Conservation (phyloP, 1,139 yeast species). For the Yamadazyma diospyri region DNA sequence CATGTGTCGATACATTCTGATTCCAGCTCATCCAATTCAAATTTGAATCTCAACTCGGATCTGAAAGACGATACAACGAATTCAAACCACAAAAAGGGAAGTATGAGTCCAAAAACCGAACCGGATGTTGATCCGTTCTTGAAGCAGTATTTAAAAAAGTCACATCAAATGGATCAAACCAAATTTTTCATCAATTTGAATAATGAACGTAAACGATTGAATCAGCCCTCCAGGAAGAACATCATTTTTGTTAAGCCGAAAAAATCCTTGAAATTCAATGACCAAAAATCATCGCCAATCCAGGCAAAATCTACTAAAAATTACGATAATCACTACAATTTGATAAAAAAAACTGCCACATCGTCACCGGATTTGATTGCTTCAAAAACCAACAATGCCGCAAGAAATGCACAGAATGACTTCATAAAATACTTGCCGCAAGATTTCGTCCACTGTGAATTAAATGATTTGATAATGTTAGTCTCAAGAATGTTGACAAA, state of each 20-base stretch:
- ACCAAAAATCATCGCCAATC: slow-evolving; percentile 1
- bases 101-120: slow-evolving; percentile 1
- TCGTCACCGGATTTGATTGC: slow-evolving; percentile 4
- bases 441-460: slow-evolving; percentile 63
- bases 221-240: slow-evolving; percentile 2
- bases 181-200: slow-evolving; percentile 8
- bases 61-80: no score
- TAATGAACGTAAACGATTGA: neutral
- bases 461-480: slow-evolving; percentile 64
- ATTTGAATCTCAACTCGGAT: neutral
- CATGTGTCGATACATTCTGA: no score
- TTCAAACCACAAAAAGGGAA: no score
- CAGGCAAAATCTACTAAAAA: slow-evolving; percentile 4
- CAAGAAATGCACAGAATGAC: neutral
- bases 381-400: neutral
- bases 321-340: slow-evolving; percentile 7
- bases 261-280: slow-evolving; percentile 3
- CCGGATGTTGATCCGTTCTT: slow-evolving; percentile 13
- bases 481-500: slow-evolving; percentile 79
- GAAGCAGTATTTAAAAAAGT: slow-evolving; percentile 12
- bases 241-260: slow-evolving; percentile 7
- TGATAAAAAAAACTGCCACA: slow-evolving; percentile 7
- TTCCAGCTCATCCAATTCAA: no score
- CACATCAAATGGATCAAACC: slow-evolving; percentile 6
- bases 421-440: slow-evolving; percentile 30